phyloP scores from a whole-genome alignment of 2,329 filamentous ascomycete genomes.

The Penicillium sp. region DNA sequence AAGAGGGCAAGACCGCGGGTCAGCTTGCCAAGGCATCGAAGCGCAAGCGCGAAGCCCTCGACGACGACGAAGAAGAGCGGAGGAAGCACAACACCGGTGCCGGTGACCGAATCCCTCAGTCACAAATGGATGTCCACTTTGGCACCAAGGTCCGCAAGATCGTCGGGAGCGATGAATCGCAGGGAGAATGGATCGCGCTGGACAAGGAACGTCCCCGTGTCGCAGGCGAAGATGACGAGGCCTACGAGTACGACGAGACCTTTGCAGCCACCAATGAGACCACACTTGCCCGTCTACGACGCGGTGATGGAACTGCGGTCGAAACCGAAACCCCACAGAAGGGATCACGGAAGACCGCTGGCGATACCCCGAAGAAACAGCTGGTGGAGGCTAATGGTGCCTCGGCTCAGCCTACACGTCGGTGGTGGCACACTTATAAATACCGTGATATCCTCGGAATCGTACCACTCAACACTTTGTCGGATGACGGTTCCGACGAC shows the following conservation, averaged over 20 bases:
- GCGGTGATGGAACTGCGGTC: slow-evolving; percentile 21
- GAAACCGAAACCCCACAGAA: slow-evolving; percentile 27
- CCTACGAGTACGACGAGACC: slow-evolving; percentile 35
- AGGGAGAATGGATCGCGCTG: slow-evolving; percentile 37
- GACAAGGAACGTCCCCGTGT: slow-evolving; percentile 31
- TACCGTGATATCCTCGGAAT: slow-evolving; percentile 90
- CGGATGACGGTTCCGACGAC: slow-evolving; percentile 39
- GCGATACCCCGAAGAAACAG: slow-evolving; percentile 28
- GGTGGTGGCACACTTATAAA: slow-evolving; percentile 80
- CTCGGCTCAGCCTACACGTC: slow-evolving; percentile 30
- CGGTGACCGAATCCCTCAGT: slow-evolving; percentile 52
- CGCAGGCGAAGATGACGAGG: slow-evolving; percentile 34
- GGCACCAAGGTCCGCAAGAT: slow-evolving; percentile 52
- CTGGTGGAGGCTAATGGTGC: slow-evolving; percentile 26
- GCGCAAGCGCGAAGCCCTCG: slow-evolving; percentile 44
- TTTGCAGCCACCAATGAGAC: slow-evolving; percentile 33
- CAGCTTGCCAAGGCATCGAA: slow-evolving; percentile 35
- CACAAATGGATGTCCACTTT: slow-evolving; percentile 45
- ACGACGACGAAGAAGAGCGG: slow-evolving; percentile 44
- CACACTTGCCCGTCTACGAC: slow-evolving; percentile 34
- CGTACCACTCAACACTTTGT: slow-evolving; percentile 51
- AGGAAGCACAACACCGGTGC: slow-evolving; percentile 55
- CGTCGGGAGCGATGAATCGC: slow-evolving; percentile 39
- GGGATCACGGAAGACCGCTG: slow-evolving; percentile 15
- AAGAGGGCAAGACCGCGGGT: slow-evolving; percentile 24